Evolutionary conservation across 2,329 filamentous ascomycete genomes (phyloP), one percentile per base, ranked within the genome.

Genomic region (Pezicula rhizophila): DNA sequence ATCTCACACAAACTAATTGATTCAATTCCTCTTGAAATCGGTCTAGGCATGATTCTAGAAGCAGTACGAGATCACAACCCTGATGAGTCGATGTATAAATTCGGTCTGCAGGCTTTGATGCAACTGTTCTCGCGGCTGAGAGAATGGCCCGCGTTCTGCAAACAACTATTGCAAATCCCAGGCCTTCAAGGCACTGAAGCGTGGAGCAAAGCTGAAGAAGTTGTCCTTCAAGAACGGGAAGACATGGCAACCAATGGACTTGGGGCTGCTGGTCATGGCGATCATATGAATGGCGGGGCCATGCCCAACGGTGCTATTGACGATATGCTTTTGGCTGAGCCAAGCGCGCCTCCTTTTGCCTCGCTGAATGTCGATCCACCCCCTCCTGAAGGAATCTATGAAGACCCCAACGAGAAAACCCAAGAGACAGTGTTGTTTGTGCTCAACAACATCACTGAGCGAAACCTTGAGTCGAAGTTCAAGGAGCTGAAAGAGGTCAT

Each of bases 31-130:
- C 80, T 97, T 31, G 90, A 96, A 64, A 90, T 96, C 49, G 93
- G 89, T n/a, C 74, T 97, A 14, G 90, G 88, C 14, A 96, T 99
- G 89, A 95, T 99, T 54, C 74, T 97, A n/a, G 91, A 99, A 66
- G 89, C 93, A 11, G 90, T 99, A 20, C 80, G 89, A 55, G 90
- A 96, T 55, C 89, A 93, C 60, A 72, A 78, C 28, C 82, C 87
- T 1, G 87, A 95, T 28, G 84, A 91, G 52, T 84, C 89, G 1
- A 97, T 99, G 93, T 97, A 93, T 73, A 96, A 96, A 61, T 99
- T 99, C 64, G 93, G 95, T 10, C 77, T 99, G 11, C 93, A 99
- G 65, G 93, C 93, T 14, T 78, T 99, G 52, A 85, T 96, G 65
- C 90, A 97, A 66, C 79, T 97, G 47, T 84, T 89, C 48, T 77